Evolutionary conservation across 2,329 filamentous ascomycete genomes (phyloP).

Genomic region (Xylogone sp.): DNA sequence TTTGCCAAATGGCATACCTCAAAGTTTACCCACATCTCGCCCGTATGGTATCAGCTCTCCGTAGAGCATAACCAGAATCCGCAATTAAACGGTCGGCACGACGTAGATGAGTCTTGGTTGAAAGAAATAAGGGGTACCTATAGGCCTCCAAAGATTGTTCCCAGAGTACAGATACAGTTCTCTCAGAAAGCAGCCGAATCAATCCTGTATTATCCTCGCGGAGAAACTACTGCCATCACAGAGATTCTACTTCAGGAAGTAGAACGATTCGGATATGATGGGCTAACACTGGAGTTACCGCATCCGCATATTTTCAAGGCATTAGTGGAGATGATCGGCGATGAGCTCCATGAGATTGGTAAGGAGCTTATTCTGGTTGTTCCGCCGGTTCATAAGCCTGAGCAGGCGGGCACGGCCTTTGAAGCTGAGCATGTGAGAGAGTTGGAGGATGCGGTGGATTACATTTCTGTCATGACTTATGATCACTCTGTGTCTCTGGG

Average conservation of each 20-base stretch:
- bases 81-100: neutral
- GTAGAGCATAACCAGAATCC: neutral
- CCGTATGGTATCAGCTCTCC: slow-evolving; percentile 2
- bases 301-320: slow-evolving; percentile 1
- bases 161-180: slow-evolving; percentile 3
- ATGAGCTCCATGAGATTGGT: slow-evolving; percentile 1
- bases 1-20: slow-evolving; percentile 3
- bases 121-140: neutral
- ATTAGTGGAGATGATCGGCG: neutral
- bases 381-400: neutral
- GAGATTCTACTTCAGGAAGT: neutral
- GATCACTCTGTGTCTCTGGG: slow-evolving; percentile 1
- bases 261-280: neutral
- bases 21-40: slow-evolving; percentile 2
- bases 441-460: slow-evolving; percentile 2
- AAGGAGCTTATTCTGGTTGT: slow-evolving; percentile 2
- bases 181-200: slow-evolving; percentile 1
- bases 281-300: slow-evolving; percentile 1
- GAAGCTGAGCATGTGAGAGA: slow-evolving; percentile 1
- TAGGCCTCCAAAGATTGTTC: slow-evolving; percentile 1
- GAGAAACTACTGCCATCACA: neutral
- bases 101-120: slow-evolving; percentile 2
- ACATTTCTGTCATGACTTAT: slow-evolving; percentile 3
- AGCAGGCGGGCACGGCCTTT: neutral
- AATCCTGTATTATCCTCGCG: slow-evolving; percentile 1